Evolutionary conservation across 1,284 basidiomycete genomes (phyloP).

Genomic region (Malassezia psittaci): DNA sequence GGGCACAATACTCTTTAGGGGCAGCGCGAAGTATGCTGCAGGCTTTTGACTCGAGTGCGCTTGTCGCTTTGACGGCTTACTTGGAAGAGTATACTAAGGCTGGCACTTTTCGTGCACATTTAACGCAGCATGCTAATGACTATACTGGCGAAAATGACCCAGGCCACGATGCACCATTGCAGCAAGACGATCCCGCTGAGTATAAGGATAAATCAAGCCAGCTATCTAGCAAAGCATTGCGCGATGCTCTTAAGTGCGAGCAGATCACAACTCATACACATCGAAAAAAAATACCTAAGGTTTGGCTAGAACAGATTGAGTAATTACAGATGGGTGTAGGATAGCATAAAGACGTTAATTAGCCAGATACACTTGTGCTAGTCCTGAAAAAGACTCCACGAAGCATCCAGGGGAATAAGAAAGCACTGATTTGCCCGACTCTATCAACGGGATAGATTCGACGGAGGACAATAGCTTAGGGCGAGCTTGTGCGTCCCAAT

Average conservation of each 20-base stretch:
- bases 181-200: too few species aligned
- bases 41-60: conserved; percentile 6
- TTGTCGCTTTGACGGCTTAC: conserved; percentile 7
- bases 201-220: too few species aligned
- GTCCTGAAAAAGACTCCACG: too few species aligned
- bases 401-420: background rate
- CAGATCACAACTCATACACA: too few species aligned
- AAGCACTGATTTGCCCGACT: conserved; percentile 1
- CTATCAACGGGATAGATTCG: background rate
- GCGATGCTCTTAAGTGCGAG: too few species aligned
- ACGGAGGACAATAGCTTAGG: background rate
- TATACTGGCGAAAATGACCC: too few species aligned
- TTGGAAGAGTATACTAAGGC: conserved; percentile 1
- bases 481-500: background rate
- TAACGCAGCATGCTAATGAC: background rate
- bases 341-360: too few species aligned
- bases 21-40: conserved; percentile 2
- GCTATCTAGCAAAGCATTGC: too few species aligned
- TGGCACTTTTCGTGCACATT: background rate
- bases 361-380: too few species aligned
- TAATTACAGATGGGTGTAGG: background rate
- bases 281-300: too few species aligned
- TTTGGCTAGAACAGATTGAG: too few species aligned
- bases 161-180: too few species aligned
- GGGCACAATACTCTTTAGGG: conserved; percentile 9